Evolutionary conservation across 1,284 basidiomycete genomes (phyloP).

Genomic region (Ganoderma leucocontextum): DNA sequence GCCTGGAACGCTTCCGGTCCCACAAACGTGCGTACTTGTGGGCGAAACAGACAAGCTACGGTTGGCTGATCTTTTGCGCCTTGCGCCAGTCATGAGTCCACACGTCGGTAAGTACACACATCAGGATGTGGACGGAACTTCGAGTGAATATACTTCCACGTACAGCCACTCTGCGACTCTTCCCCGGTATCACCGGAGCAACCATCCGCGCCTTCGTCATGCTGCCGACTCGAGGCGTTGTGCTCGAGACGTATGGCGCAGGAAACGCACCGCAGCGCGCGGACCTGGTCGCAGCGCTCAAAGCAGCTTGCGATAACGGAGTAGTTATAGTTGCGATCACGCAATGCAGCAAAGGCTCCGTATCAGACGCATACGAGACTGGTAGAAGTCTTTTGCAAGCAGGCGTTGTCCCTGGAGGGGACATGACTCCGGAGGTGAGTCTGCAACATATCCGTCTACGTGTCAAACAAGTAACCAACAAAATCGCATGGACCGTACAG

Average conservation of each 20-base stretch:
- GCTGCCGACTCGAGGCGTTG: constrained; percentile 78
- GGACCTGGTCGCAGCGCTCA: constrained; percentile 75
- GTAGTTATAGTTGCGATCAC: constrained; percentile 92
- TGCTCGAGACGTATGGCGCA: constrained; percentile 90
- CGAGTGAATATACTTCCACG: not conserved
- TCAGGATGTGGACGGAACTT: not conserved
- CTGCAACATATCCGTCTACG: constrained; percentile 7
- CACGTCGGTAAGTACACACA: constrained; percentile 69
- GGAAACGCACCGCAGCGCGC: constrained; percentile 83
- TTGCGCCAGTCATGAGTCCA: constrained; percentile 71
- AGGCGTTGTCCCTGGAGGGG: constrained; percentile 83
- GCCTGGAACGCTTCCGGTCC: constrained; percentile 77
- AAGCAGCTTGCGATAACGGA: constrained; percentile 83
- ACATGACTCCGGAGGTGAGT: constrained; percentile 93
- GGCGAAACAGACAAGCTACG: not conserved
- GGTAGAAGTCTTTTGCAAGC: constrained; percentile 76
- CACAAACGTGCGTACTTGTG: constrained; percentile 66
- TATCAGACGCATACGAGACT: constrained; percentile 84
- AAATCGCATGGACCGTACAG: constrained; percentile 46
- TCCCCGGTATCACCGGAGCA: constrained; percentile 84
- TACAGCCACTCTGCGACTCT: constrained; percentile 80
- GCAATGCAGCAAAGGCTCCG: constrained; percentile 87
- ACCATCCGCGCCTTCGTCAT: constrained; percentile 79
- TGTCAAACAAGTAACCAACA: not conserved
- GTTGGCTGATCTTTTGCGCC: not conserved